Evolutionary conservation across 768 basidiomycete genomes (phyloP).

Genomic region (Suillus lakei): DNA sequence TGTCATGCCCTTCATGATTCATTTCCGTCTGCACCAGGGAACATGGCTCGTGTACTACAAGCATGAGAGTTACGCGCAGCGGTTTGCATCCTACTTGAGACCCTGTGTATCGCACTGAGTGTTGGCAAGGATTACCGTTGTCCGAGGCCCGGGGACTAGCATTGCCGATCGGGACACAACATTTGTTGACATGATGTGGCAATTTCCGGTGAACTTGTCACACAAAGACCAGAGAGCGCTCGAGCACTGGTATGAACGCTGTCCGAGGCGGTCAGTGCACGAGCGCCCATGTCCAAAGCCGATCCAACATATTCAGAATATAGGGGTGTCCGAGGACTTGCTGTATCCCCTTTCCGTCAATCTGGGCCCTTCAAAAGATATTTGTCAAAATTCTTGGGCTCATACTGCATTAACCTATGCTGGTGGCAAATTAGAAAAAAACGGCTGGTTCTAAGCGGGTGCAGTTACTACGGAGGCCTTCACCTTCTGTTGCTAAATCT

Average conservation of each 20-base stretch:
- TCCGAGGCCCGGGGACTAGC: neutral
- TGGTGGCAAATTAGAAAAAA: neutral
- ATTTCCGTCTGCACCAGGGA: constrained; percentile 4
- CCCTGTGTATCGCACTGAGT: neutral
- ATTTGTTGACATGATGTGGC: neutral
- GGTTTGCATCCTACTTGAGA: neutral
- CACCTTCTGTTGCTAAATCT: neutral
- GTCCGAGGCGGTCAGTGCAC: too few relatives aligned
- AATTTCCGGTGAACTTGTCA: neutral
- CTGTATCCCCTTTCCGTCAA: neutral
- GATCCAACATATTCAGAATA: neutral
- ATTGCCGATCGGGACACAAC: neutral
- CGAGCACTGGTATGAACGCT: neutral
- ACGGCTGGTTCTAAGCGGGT: neutral
- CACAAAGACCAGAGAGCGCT: neutral
- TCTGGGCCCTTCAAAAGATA: neutral
- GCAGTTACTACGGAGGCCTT: neutral
- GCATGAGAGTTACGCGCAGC: neutral
- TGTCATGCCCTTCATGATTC: neutral
- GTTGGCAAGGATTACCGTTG: neutral
- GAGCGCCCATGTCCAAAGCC: neutral
- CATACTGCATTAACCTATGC: neutral
- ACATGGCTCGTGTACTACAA: neutral
- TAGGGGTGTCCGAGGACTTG: neutral
- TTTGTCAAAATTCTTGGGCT: neutral